Base-by-base conservation (phyloP, 768 basidiomycete genomes). In the Suillus discolor region DNA sequence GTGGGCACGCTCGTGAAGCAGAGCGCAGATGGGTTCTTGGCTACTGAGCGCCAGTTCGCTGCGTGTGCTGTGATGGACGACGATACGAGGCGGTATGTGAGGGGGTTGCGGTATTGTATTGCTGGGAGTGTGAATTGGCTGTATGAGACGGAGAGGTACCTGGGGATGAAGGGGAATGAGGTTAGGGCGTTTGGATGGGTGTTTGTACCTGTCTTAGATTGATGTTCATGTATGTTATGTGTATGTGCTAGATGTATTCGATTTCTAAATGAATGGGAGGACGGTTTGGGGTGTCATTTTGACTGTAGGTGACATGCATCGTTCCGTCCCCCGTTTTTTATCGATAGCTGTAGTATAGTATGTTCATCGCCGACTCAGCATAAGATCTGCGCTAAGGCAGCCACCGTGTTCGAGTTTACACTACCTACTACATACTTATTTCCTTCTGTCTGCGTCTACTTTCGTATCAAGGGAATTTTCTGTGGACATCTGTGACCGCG, bases 181-280 rank as follows among this genome's bases (percentile, higher is more conserved):
- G 84, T 88, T 42, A 79, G 84, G 69, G 79, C 79, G 4, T 88
- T 87, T 72, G 87, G 87, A 42, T 89, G 87, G 88, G 83, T 88
- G 2, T 89, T 88, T 68, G 69, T 87, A 62, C 75, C 75, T 18
- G 66, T 69, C 25, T 39, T 25, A 9, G 57, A 59, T 59, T 59
- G 23, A 59, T 34, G 1, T 23, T 7, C 12, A 23, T 23, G 12
- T 4, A 7, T 8, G 12, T 15, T 13, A n/a, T n/a, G n/a, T 13
- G 23, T 49, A 15, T 3, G 23, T 23, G 12, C 6, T 47, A 12
- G 23, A 6, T 51, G 49, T 28, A 51, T 51, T 51, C 7, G 25
- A 25, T 28, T 4, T 47, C n/a, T 15, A 1, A 28, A 13, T 49
- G 12, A 25, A 6, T 25, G 13, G 13, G 23, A 45, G 41, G 31